phyloP scores from a whole-genome alignment of 257 asterid species.

The Nicotiana noctiflora region DNA sequence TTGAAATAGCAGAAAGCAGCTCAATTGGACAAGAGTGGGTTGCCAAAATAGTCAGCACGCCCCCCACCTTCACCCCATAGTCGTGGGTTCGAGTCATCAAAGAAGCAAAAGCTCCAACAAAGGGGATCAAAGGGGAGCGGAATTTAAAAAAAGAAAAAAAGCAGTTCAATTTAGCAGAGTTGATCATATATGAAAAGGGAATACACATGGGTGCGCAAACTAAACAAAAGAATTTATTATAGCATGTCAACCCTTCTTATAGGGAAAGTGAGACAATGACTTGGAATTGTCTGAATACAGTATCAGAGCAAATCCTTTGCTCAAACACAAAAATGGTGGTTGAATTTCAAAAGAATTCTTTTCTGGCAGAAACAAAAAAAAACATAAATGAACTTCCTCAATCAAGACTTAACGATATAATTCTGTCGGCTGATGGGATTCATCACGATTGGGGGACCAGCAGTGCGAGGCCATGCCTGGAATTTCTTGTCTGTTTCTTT shows the following conservation, averaged over 20 bases:
- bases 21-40: too few relatives aligned
- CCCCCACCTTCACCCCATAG: too few relatives aligned
- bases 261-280: not conserved
- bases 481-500: slow-evolving; percentile 81
- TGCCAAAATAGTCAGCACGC: too few relatives aligned
- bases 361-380: not conserved
- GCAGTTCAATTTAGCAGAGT: not conserved
- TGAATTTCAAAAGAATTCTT: not conserved
- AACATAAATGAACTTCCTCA: slow-evolving; percentile 7
- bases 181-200: not conserved
- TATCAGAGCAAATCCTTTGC: not conserved
- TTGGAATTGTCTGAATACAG: not conserved
- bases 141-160: too few relatives aligned
- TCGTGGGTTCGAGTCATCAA: too few relatives aligned
- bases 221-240: not conserved
- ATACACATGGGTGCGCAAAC: not conserved
- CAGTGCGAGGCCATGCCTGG: slow-evolving; percentile 99
- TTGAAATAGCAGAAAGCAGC: not conserved
- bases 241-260: not conserved
- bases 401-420: slow-evolving; percentile 70
- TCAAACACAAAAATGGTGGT: not conserved
- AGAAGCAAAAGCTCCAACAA: too few relatives aligned
- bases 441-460: slow-evolving; percentile 97
- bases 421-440: slow-evolving; percentile 96
- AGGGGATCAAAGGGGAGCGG: too few relatives aligned